Conservation (phyloP, 2,329 filamentous ascomycete species). For the Clarireedia homoeocarpa region DNA sequence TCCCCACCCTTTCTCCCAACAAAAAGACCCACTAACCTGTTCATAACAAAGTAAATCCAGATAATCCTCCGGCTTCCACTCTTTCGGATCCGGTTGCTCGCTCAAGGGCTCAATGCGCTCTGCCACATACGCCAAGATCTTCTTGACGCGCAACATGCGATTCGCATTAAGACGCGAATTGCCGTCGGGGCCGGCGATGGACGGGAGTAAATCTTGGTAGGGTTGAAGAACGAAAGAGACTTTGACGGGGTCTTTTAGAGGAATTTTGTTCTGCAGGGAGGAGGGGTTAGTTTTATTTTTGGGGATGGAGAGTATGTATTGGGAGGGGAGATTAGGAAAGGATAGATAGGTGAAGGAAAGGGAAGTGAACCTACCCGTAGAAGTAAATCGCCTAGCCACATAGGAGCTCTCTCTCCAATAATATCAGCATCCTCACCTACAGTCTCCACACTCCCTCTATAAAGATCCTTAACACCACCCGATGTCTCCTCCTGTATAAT, state of each 20-base stretch:
- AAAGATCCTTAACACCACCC: slow-evolving; percentile 73
- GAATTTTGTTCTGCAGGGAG: slow-evolving; percentile 59
- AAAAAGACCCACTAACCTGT: slow-evolving; percentile 53
- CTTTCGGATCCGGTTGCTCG: slow-evolving; percentile 49
- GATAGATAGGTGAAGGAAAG: background rate
- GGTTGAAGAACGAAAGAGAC: slow-evolving; percentile 90
- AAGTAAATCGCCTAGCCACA: slow-evolving; percentile 87
- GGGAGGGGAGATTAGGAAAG: background rate
- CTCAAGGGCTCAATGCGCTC: slow-evolving; percentile 76
- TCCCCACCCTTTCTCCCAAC: background rate
- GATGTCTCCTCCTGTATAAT: slow-evolving; percentile 63
- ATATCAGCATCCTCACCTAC: slow-evolving; percentile 70
- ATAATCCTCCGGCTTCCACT: slow-evolving; percentile 80
- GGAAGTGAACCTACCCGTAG: slow-evolving; percentile 45
- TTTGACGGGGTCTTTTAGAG: slow-evolving; percentile 87
- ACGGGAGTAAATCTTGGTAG: slow-evolving; percentile 65
- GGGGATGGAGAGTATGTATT: background rate
- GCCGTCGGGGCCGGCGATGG: slow-evolving; percentile 64
- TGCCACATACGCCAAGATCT: slow-evolving; percentile 85
- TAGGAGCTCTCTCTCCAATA: slow-evolving; percentile 78
- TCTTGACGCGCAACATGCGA: slow-evolving; percentile 90
- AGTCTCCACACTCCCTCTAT: slow-evolving; percentile 76
- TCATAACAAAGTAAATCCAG: slow-evolving; percentile 92
- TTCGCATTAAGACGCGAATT: slow-evolving; percentile 94
- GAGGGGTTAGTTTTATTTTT: slow-evolving; percentile 7